Base-by-base conservation (phyloP, 768 basidiomycete genomes). In the Cystobasidium ongulense region DNA sequence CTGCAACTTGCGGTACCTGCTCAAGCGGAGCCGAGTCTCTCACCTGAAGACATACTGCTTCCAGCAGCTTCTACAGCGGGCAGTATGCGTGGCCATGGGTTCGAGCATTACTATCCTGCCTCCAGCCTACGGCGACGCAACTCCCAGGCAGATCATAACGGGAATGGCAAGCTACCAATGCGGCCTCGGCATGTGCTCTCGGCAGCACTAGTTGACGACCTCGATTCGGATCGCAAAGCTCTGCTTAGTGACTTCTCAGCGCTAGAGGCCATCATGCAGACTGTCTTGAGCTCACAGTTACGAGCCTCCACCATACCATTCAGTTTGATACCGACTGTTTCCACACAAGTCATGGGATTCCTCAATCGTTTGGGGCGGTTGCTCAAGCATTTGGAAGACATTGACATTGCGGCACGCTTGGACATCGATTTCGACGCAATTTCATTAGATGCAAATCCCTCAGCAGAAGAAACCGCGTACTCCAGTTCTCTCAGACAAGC, bases 351-450 rank as follows among this genome's bases (percentile, higher is more conserved):
- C 4, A 41, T 33, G 13, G 25, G 62, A 41, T 25, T 64, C 18
- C 2, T 66, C 25, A 43, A 85, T 0, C 84, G 86, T 64, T 81
- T 91, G 36, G 85, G 87, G 1, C 80, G 84, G 1, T 86, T 90
- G 72, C 81, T 92, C 33, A 29, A 59, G 25, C 29, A 61, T 13
- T 29, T 88, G 41, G 85, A 86, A 27, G 87, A 90, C 75, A 85
- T 92, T 74, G 88, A 92, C 80, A 81, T 94, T 66, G 90, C 90
- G 23, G 86, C 87, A 35, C 87, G 88, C 79, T 87, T 94, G 74
- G 92, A 93, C 79, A 86, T 93, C 73, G 90, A 92, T 76, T 89
- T 64, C 27, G 25, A 59, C 23, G 57, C 21, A 17, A 29, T 13
- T 15, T 17, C 29, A 50, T 4, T n/a, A 11, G 18, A 7, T 8